Conservation (phyloP, 1,284 basidiomycete species). For the Leccinum griseonigrum region DNA sequence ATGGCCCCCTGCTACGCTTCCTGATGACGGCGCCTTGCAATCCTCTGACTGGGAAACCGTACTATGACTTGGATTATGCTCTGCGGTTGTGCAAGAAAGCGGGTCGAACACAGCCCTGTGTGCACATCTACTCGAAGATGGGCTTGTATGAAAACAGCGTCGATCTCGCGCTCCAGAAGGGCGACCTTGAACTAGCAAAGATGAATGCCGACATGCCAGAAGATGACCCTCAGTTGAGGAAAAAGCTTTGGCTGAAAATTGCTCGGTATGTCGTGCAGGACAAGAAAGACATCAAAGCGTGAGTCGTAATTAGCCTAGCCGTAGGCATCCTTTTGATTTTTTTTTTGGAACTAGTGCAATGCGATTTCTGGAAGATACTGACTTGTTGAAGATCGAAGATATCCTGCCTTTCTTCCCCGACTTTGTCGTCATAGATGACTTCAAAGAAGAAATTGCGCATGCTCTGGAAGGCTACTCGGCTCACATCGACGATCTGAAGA, state of each 20-base stretch:
- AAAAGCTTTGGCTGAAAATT: conserved; percentile 98
- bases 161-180: conserved; percentile 90
- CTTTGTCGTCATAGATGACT: conserved; percentile 99
- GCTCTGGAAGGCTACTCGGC: conserved; percentile 93
- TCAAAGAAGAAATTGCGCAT: conserved; percentile 97
- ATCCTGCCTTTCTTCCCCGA: conserved; percentile 99
- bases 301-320: conserved; percentile 34
- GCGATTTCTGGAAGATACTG: conserved; percentile 92
- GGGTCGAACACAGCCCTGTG: conserved; percentile 85
- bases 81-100: conserved; percentile 86
- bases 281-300: conserved; percentile 97
- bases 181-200: conserved; percentile 91
- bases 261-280: conserved; percentile 97
- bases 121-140: conserved; percentile 98
- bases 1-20: conserved; percentile 82
- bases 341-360: conserved; percentile 70
- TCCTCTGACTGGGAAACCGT: conserved; percentile 82
- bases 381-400: conserved; percentile 96
- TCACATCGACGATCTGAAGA: conserved; percentile 88
- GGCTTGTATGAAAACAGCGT: conserved; percentile 96
- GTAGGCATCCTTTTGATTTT: conserved; percentile 3
- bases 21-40: conserved; percentile 82
- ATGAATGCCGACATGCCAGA: conserved; percentile 92
- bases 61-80: conserved; percentile 97
- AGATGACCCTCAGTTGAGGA: conserved; percentile 82